Evolutionary conservation across 768 basidiomycete species (phyloP).

Genomic region (Mycena crocata): DNA sequence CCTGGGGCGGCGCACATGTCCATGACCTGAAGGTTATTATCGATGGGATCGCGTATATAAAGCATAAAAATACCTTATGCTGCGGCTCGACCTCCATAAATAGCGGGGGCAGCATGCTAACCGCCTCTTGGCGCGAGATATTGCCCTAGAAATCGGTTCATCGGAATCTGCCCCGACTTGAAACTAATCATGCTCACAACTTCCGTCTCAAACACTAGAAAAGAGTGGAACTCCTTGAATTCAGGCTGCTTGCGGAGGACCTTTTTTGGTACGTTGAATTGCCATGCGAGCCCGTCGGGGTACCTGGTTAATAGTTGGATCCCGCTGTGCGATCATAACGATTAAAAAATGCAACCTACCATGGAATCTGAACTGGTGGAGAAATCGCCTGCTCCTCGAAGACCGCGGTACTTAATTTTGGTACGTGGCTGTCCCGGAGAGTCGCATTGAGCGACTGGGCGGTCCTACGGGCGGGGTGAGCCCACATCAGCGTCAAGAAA

Average conservation of each 20-base stretch:
- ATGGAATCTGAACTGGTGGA: conserved; percentile 86
- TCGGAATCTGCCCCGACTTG: neutral
- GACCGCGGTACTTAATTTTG: conserved; percentile 73
- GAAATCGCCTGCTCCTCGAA: conserved; percentile 83
- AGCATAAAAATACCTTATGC: conserved; percentile 69
- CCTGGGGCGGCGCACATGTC: conserved; percentile 99
- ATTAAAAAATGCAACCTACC: too few species aligned
- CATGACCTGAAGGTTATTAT: conserved; percentile 75
- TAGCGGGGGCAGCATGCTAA: conserved; percentile 98
- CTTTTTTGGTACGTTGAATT: conserved; percentile 91
- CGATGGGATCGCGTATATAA: neutral
- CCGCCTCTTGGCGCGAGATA: conserved; percentile 94
- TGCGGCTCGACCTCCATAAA: conserved; percentile 95
- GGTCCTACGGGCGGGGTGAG: conserved; percentile 52
- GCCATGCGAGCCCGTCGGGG: conserved; percentile 96
- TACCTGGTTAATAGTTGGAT: conserved; percentile 68
- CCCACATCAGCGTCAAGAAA: neutral
- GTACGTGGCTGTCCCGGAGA: conserved; percentile 84
- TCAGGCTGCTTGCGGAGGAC: conserved; percentile 88
- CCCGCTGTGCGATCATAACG: too few species aligned
- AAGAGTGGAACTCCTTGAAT: conserved; percentile 95
- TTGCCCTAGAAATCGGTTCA: conserved; percentile 74
- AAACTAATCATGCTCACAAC: conserved; percentile 76
- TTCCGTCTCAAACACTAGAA: conserved; percentile 98
- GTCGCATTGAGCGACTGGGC: conserved; percentile 82